Evolutionary conservation across 306 rosid species (phyloP).

Genomic region (Abrus precatorius): DNA sequence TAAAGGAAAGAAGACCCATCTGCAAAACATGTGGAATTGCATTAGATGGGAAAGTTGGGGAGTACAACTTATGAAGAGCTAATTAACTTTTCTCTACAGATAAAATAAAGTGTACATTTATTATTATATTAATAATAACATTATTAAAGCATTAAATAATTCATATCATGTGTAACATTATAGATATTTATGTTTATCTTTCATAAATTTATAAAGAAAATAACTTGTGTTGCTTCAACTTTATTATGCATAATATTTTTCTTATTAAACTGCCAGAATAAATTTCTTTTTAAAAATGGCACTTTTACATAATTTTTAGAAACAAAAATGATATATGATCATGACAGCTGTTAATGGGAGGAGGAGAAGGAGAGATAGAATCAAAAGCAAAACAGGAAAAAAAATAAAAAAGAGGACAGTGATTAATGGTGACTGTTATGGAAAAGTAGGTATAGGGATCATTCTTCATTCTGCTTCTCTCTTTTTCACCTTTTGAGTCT

Average conservation of each 20-base stretch:
- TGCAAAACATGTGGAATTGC: slow-evolving; percentile 11
- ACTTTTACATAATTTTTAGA: slow-evolving; percentile 1
- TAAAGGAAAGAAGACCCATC: not conserved
- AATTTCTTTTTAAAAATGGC: not conserved
- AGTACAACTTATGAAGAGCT: slow-evolving; percentile 28
- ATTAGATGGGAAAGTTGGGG: slow-evolving; percentile 27
- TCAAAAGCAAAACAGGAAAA: not conserved
- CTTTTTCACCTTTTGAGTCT: slow-evolving; percentile 16
- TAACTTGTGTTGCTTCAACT: too few relatives aligned
- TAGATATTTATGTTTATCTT: too few relatives aligned
- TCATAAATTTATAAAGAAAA: too few relatives aligned
- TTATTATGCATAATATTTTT: not conserved
- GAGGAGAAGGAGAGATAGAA: not conserved
- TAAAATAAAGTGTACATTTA: not conserved
- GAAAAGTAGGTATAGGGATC: slow-evolving; percentile 10
- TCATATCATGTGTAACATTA: too few relatives aligned
- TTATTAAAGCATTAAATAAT: too few relatives aligned
- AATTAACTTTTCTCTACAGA: slow-evolving; percentile 15
- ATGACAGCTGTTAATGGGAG: slow-evolving; percentile 7
- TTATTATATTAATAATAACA: not conserved
- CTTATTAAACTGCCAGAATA: not conserved
- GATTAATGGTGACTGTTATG: slow-evolving; percentile 17
- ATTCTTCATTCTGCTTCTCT: not conserved
- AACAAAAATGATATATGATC: slow-evolving; percentile 8
- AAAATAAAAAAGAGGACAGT: not conserved